A percentile compares a stretch with the other conserved stretches of the same genome.
Conservation (phyloP, 148 eudicot genomes). For the Cornus florida region DNA sequence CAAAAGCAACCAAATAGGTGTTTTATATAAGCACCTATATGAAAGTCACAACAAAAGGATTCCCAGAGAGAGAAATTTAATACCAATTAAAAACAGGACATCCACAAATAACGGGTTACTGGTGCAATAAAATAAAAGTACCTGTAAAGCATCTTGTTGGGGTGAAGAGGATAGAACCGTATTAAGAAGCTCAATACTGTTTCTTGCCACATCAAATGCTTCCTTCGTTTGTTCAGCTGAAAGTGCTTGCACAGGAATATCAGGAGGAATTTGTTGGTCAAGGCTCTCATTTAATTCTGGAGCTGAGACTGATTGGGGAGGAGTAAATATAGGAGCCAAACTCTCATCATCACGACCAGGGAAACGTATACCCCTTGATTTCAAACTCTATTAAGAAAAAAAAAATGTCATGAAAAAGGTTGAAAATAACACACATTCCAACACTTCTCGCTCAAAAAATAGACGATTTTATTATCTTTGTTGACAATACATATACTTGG, state of each 20-base stretch:
- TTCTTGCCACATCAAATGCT: constrained; percentile 93
- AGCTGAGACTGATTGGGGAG: constrained; percentile 71
- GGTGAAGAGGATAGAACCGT: constrained; percentile 94
- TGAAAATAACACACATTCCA: background rate
- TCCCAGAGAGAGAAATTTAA: background rate
- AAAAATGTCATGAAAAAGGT: background rate
- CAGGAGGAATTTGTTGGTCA: constrained; percentile 44
- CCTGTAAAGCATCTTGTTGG: constrained; percentile 91
- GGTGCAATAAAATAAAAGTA: constrained; percentile 25
- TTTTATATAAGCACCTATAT: no score
- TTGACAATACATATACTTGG: background rate
- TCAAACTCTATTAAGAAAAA: constrained; percentile 61
- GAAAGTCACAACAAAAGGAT: no score
- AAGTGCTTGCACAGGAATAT: constrained; percentile 57
- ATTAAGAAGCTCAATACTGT: constrained; percentile 84
- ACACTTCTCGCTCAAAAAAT: background rate
- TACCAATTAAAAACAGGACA: background rate
- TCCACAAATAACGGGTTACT: background rate
- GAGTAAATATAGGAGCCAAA: constrained; percentile 88
- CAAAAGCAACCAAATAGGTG: background rate
- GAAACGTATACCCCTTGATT: constrained; percentile 86
- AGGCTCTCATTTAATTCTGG: constrained; percentile 53
- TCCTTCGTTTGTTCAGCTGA: constrained; percentile 89
- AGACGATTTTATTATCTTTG: background rate
- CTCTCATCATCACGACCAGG: constrained; percentile 98